Evolutionary conservation across 1,284 basidiomycete species (phyloP).

Genomic region (Apiotrichum veenhuisii): DNA sequence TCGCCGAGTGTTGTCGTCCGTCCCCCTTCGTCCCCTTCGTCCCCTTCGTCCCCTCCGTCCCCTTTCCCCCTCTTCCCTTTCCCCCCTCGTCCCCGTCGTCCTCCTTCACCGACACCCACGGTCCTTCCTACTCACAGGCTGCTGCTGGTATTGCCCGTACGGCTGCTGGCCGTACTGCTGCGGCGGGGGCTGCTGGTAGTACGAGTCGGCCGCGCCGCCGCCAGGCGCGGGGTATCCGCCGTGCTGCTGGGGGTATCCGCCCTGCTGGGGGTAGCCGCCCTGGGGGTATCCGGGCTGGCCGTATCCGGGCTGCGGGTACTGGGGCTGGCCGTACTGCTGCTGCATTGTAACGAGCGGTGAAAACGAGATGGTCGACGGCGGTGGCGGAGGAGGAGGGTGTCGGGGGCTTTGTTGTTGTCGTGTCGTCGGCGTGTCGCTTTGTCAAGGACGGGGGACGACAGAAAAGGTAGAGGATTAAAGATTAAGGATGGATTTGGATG

Average conservation of each 20-base stretch:
- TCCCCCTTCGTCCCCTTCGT: too few species aligned
- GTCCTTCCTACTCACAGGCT: conserved; percentile 3
- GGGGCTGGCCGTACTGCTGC: conserved; percentile 4
- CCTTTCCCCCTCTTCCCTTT: not conserved
- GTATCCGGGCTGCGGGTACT: not conserved
- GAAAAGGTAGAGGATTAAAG: too few species aligned
- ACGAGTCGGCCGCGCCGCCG: not conserved
- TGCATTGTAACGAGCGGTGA: not conserved
- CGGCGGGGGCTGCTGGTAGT: not conserved
- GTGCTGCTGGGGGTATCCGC: not conserved
- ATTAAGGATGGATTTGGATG: too few species aligned
- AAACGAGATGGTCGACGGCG: not conserved
- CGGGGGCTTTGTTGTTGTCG: not conserved
- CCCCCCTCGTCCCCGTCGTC: too few species aligned
- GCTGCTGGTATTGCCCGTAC: not conserved
- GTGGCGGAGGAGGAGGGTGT: not conserved
- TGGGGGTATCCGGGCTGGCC: not conserved
- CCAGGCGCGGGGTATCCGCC: not conserved
- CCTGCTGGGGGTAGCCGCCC: not conserved
- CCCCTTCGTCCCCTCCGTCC: too few species aligned
- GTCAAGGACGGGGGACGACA: too few species aligned
- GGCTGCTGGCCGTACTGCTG: not conserved
- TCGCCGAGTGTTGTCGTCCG: too few species aligned
- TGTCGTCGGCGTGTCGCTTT: too few species aligned
- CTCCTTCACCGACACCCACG: too few species aligned